Evolutionary conservation across 305 asterid species (phyloP).

Genomic region (Ajuga reptans): DNA sequence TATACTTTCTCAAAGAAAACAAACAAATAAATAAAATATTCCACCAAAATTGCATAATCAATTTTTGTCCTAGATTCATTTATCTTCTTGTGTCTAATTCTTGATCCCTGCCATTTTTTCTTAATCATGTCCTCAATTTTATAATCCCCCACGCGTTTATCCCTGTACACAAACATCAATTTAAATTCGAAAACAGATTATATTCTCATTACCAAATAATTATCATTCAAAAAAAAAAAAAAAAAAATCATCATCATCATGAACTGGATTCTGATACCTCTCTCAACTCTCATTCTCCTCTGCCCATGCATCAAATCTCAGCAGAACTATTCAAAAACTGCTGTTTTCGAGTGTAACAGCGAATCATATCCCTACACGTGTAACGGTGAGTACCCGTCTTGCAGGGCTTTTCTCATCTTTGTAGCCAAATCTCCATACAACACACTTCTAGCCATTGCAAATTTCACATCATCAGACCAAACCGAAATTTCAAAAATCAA

Average conservation of each 20-base stretch:
- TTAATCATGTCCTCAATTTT: slow-evolving; percentile 9
- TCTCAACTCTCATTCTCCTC: slow-evolving; percentile 18
- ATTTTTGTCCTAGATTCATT: slow-evolving; percentile 1
- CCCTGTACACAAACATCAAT: slow-evolving; percentile 5
- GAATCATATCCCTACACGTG: slow-evolving; percentile 37
- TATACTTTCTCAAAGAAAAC: too few relatives aligned
- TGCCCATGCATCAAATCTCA: slow-evolving; percentile 27
- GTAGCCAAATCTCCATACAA: slow-evolving; percentile 36
- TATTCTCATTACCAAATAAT: not conserved
- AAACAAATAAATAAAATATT: too few relatives aligned
- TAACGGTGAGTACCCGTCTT: slow-evolving; percentile 32
- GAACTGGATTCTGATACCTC: slow-evolving; percentile 24
- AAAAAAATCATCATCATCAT: slow-evolving; percentile 7
- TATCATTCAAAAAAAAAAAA: not conserved
- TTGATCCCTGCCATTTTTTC: not conserved
- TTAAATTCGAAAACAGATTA: slow-evolving; percentile 1
- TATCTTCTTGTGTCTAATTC: slow-evolving; percentile 13
- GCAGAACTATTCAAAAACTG: slow-evolving; percentile 41
- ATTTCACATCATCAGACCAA: slow-evolving; percentile 37
- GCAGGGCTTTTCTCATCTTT: slow-evolving; percentile 50
- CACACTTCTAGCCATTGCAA: slow-evolving; percentile 39
- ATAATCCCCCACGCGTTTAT: slow-evolving; percentile 33
- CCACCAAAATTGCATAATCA: not conserved
- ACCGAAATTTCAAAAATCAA: slow-evolving; percentile 34
- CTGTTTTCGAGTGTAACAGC: slow-evolving; percentile 25